phyloP scores from a whole-genome alignment of 495 filamentous ascomycete genomes.

The Ramalina intermedia region DNA sequence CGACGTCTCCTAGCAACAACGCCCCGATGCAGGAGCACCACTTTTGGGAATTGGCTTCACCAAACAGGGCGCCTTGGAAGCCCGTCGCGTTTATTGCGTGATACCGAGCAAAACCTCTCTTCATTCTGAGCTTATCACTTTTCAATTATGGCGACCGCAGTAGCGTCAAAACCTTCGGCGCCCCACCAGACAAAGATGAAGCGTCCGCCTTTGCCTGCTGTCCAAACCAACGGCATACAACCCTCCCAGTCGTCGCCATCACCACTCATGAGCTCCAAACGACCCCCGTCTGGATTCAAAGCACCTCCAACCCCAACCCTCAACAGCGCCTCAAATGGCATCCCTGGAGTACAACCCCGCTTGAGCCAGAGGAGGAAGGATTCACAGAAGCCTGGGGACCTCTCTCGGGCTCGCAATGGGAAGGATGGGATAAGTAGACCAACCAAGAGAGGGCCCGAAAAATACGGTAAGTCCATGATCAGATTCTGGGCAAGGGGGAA shows the following conservation, averaged over 20 bases:
- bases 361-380: conserved; percentile 41
- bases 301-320: conserved; percentile 21
- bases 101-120: neutral
- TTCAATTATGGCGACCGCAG: conserved; percentile 34
- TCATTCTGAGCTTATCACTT: neutral
- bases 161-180: conserved; percentile 38
- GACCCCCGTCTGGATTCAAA: conserved; percentile 35
- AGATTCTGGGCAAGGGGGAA: neutral
- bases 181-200: conserved; percentile 46
- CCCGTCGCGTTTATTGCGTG: neutral
- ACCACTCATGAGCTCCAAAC: conserved; percentile 49
- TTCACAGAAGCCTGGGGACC: conserved; percentile 31
- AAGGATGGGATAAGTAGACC: conserved; percentile 27
- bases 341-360: conserved; percentile 27
- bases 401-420: conserved; percentile 22
- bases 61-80: neutral
- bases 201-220: conserved; percentile 53
- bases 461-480: conserved; percentile 27
- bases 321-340: conserved; percentile 12
- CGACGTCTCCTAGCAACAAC: no score
- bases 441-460: conserved; percentile 30
- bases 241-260: conserved; percentile 52
- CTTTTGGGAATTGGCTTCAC: no score
- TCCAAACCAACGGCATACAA: conserved; percentile 53
- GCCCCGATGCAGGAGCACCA: no score